Base-by-base conservation (phyloP, 2,329 filamentous ascomycete species). In the Clonostachys solani region DNA sequence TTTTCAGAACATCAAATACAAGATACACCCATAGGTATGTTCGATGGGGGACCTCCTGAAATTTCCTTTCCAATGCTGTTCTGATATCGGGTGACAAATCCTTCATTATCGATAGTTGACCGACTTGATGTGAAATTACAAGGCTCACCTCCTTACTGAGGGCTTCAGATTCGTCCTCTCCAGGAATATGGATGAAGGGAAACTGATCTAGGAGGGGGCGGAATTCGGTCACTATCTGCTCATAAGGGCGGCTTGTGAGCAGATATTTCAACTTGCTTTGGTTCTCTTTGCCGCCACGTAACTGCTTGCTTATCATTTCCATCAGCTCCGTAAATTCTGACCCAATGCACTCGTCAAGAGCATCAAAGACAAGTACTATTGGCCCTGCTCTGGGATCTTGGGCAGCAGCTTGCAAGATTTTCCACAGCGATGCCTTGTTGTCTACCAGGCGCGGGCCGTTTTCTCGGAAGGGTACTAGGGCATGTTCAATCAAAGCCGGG, bases 11-110 rank as follows among this genome's bases (percentile, higher is more conserved):
- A 13, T 67, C 52, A 12, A 68, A 63, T 2, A 68, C 54, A 45
- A 69, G 57, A 37, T 64, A 55, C 5, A 67, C 52, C 66, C 61
- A 70, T 15, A 71, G 63, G 44, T 68, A 69, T 0, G 64, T 70
- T 12, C 64, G 61, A 37, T 69, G 53, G 1, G 50, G 33, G 23
- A 47, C 47, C 8, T 44, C 40, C 17, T 51, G 47, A 40, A 63
- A 43, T 12, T 36, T 50, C 47, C 52, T 13, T 44, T 49, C 40
- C 1, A 66, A 42, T 23, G 56, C 23, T 8, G 18, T 33, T 23
- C 52, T 56, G 23, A 59, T 40, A 9, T 50, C 8, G 1, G 33
- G 6, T 33, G 44, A 45, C 6, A 65, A 38, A 5, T 42, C 18
- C 17, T 63, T 50, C 38, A 51, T 37, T 3, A 42, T 41, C 0